Base-by-base conservation (phyloP, 352 stramenopile species). In the Globisporangium cederbergense region DNA sequence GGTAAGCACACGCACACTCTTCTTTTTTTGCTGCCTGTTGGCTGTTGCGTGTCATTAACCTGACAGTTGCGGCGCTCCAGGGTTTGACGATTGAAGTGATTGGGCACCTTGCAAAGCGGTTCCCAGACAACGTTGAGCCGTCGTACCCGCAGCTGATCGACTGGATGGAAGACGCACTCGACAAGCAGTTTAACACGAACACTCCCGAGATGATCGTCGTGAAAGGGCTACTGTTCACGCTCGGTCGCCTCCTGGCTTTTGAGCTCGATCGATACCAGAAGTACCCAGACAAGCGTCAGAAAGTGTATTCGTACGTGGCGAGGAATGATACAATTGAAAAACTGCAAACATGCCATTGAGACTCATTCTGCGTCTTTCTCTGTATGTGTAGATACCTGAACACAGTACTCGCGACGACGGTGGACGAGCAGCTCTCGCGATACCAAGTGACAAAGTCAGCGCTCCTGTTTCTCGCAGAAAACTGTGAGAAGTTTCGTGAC, bases 131-230 rank as follows among this genome's bases (percentile, higher is more conserved):
- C 8, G 47, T 85, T 16, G 50, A 76, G 14, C 42, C 65, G 0
- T 63, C 62, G 50, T 71, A 77, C 46, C 10, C 43, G 2, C n/a
- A 73, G 11, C 52, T 91, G 36, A 45, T 93, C 9, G 68, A 65
- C 32, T 95, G 86, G 86, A 82, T 86, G 30, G 86, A 95, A 69
- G 76, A 81, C 11, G 63, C 70, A 25, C 68, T 95, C 47, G 79
- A 92, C 18, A 89, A 92, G 61, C 86, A 95, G 47, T 95, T 93
- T 46, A 68, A 73, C 5, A 81, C 76, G 7, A 81, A 76, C 47
- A 66, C 71, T 1, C 83, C 86, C 5, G 83, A 95, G 64, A 84
- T 92, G 72, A 75, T 90, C 65, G 63, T 92, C n/a, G 77, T 93
- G 34, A 87, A 81, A 60, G 86, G 86, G 11, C 67, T 91, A 3